Conservation (phyloP, 345 rosid genomes). For the Adansonia digitata region DNA sequence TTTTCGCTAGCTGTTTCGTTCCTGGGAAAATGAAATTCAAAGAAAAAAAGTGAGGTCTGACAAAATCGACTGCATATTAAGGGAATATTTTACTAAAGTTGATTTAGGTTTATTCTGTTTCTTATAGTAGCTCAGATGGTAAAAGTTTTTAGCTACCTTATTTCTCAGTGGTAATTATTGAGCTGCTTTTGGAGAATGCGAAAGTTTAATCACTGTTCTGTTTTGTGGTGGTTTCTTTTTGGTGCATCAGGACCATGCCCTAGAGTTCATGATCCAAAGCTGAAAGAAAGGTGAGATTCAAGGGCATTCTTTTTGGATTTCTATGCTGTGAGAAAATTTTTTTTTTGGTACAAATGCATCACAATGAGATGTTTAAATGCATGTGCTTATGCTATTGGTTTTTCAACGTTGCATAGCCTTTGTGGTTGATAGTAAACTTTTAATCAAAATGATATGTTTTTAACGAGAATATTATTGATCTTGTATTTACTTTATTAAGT, state of each 20-base stretch:
- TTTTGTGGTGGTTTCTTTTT: constrained; percentile 10
- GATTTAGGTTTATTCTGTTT: not conserved
- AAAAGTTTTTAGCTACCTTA: not conserved
- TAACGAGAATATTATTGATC: not conserved
- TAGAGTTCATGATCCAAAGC: constrained; percentile 83
- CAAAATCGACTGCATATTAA: not conserved
- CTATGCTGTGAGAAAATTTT: not conserved
- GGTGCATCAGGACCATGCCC: constrained; percentile 70
- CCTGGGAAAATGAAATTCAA: not conserved
- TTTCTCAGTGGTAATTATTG: not conserved
- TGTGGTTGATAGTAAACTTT: not conserved
- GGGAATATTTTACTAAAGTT: not conserved
- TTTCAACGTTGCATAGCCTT: not conserved
- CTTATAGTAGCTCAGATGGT: not conserved
- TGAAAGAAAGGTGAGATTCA: constrained; percentile 84
- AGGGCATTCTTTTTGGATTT: not conserved
- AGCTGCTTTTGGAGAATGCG: not conserved
- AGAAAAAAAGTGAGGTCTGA: not conserved
- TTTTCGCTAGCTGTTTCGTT: not conserved
- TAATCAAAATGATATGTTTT: not conserved
- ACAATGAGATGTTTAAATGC: not conserved
- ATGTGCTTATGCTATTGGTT: not conserved
- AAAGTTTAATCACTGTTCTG: not conserved
- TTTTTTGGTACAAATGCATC: not conserved
- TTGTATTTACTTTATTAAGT: constrained; percentile 2